These are phyloP conservation scores for Paspalum notatum DNA, from an alignment of 176 grass and related monocot genomes.

Conservation along the genomic window DNA sequence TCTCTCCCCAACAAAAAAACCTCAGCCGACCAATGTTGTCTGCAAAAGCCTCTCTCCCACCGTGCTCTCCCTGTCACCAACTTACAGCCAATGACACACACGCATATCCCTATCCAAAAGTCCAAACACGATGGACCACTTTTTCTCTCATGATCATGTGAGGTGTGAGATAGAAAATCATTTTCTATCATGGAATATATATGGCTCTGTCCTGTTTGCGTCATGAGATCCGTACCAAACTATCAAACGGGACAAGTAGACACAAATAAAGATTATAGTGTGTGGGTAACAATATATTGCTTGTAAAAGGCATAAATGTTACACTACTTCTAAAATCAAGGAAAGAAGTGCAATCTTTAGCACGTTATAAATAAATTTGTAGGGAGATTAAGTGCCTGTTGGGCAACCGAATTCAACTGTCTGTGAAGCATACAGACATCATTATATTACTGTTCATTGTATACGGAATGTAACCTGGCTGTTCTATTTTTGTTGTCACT, in stretches of 20 bases:
- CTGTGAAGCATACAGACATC: not conserved
- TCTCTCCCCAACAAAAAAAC: not conserved
- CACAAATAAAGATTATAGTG: not conserved
- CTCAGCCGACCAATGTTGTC: constrained; percentile 31
- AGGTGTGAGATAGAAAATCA: not conserved
- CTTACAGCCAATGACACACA: not conserved
- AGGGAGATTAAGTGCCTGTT: not conserved
- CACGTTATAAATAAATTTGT: not conserved
- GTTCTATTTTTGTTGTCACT: not conserved
- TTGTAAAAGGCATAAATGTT: not conserved
- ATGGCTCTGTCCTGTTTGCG: not conserved
- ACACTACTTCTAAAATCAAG: not conserved
- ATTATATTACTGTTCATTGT: too few relatives aligned
- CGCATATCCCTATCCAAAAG: constrained; percentile 26
- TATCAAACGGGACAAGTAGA: not conserved
- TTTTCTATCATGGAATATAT: not conserved
- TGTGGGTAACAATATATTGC: not conserved
- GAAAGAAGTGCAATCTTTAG: not conserved
- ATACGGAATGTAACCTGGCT: not conserved
- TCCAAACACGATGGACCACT: constrained; percentile 14
- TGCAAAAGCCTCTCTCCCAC: not conserved
- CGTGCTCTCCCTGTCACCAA: constrained; percentile 24
- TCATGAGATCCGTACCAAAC: not conserved
- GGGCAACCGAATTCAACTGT: not conserved
- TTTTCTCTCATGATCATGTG: not conserved